These are phyloP conservation scores for Jamesozyma piceae DNA, from an alignment of 805 yeast genomes.

Conservation along the genomic window DNA sequence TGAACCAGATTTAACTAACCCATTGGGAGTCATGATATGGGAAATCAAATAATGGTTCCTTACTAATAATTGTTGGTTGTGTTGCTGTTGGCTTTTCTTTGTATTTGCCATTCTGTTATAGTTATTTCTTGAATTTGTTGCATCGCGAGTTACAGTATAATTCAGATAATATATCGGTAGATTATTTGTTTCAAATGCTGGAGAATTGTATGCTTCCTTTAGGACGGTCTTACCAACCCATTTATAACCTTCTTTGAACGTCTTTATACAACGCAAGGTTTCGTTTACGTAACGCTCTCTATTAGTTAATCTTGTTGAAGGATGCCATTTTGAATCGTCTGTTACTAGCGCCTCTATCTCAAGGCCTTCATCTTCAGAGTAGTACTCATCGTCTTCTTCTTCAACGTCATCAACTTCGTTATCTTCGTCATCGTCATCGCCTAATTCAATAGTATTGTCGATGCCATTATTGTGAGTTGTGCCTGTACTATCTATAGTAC, in stretches of 20 bases:
- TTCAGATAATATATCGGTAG: slow-evolving; percentile 13
- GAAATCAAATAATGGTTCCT: slow-evolving; percentile 23
- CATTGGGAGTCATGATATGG: slow-evolving; percentile 26
- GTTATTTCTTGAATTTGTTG: not conserved
- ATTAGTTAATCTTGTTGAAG: slow-evolving; percentile 32
- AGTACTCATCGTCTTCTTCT: slow-evolving; percentile 6
- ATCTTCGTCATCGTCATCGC: slow-evolving; percentile 4
- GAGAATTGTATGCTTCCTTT: slow-evolving; percentile 19
- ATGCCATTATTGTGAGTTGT: not conserved
- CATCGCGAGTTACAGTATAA: not conserved
- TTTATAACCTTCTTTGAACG: slow-evolving; percentile 41
- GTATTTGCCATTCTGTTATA: not conserved
- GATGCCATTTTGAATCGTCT: slow-evolving; percentile 39
- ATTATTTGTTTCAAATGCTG: slow-evolving; percentile 20
- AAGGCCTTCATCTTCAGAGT: slow-evolving; percentile 4
- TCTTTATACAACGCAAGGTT: slow-evolving; percentile 48
- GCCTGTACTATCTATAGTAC: not conserved
- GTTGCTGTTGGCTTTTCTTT: not conserved
- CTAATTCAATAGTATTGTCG: not conserved
- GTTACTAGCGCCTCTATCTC: not conserved
- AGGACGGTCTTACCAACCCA: slow-evolving; percentile 45
- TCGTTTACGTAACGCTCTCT: slow-evolving; percentile 39
- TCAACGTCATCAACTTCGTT: slow-evolving; percentile 1
- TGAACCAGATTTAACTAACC: slow-evolving; percentile 17
- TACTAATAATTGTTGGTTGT: slow-evolving; percentile 1